Base-by-base conservation (phyloP, 2,329 filamentous ascomycete species). In the Cladophialophora psammophila region DNA sequence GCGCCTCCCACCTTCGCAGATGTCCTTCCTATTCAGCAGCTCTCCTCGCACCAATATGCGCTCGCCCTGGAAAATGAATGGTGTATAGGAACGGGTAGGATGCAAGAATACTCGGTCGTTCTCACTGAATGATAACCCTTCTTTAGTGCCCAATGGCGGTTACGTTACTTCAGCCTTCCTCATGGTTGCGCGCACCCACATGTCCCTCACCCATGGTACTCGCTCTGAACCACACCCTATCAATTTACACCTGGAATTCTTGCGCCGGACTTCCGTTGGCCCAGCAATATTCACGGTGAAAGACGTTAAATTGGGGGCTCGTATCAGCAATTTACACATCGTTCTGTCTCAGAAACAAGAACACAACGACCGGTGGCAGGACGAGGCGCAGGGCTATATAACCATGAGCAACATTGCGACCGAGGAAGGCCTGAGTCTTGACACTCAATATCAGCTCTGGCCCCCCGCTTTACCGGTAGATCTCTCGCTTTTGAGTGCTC, bases 81-180 rank as follows among this genome's bases (percentile, higher is more conserved):
- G 87, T 86, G 85, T 71, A 90, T 91, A 71, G 89, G 89, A 64
- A 85, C 82, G 70, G 88, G 88, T 87, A 81, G 61, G 70, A 71
- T 31, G 35, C 38, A 52, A 45, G 40, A 31, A 53, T 8, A 9
- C 57, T 31, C 38, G 60, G 38, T 20, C 34, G 36, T 45, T 15
- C 12, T 13, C 63, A 52, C 2, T 57, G 62, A 52, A 35, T 66
- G 64, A 66, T 67, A 65, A 72, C 58, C 10, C 60, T 60, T n/a
- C 36, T 54, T 40, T 73, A 89, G 90, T 92, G 12, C 89, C 90
- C 5, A 88, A 92, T 76, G 90, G 90, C 60, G 90, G 90, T 65
- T 90, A 89, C 72, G 86, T 91, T 15, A 88, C 89, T 9, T 83
- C 87, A 0, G 82, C 85, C 57, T 83, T 92, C 68, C 82, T 90